These are phyloP conservation scores for Ustilago cynodontis DNA, from an alignment of 1,284 basidiomycete species.

Conservation along the genomic window DNA sequence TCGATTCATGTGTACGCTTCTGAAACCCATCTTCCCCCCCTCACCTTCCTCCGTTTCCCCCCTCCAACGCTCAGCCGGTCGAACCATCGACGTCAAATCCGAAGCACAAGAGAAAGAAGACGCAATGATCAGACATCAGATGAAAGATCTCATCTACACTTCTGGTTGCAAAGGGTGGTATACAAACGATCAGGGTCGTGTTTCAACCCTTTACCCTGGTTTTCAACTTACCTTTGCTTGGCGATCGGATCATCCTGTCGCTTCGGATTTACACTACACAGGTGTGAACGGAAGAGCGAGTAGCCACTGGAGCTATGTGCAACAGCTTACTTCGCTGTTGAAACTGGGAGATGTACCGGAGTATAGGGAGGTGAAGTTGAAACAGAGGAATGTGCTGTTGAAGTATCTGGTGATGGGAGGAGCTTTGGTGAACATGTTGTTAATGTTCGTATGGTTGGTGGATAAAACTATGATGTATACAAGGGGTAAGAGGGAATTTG, in stretches of 20 bases:
- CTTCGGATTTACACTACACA: slow-evolving; percentile 22
- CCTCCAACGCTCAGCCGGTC: slow-evolving; percentile 15
- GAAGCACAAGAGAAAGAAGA: slow-evolving; percentile 47
- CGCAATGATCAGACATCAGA: slow-evolving; percentile 33
- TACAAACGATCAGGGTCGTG: slow-evolving; percentile 30
- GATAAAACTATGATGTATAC: slow-evolving; percentile 30
- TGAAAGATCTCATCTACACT: slow-evolving; percentile 44
- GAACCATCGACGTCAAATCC: slow-evolving; percentile 25
- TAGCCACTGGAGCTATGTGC: slow-evolving; percentile 19
- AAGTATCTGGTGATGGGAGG: background rate
- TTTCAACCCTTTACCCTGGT: slow-evolving; percentile 34
- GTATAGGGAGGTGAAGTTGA: slow-evolving; percentile 16
- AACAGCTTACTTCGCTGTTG: slow-evolving; percentile 27
- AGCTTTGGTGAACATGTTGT: slow-evolving; percentile 5
- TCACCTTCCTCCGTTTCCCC: background rate
- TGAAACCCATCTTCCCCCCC: slow-evolving; percentile 30
- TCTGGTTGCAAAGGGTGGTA: slow-evolving; percentile 50
- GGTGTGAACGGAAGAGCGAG: slow-evolving; percentile 10
- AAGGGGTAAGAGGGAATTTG: slow-evolving; percentile 17
- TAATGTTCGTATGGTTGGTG: slow-evolving; percentile 17
- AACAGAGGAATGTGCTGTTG: background rate
- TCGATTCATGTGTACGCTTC: slow-evolving; percentile 24
- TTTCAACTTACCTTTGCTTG: slow-evolving; percentile 40
- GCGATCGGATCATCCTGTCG: slow-evolving; percentile 34
- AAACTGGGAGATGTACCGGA: slow-evolving; percentile 35